phyloP scores from a whole-genome alignment of 176 grass and related monocot species.

The Aegilops longissima region DNA sequence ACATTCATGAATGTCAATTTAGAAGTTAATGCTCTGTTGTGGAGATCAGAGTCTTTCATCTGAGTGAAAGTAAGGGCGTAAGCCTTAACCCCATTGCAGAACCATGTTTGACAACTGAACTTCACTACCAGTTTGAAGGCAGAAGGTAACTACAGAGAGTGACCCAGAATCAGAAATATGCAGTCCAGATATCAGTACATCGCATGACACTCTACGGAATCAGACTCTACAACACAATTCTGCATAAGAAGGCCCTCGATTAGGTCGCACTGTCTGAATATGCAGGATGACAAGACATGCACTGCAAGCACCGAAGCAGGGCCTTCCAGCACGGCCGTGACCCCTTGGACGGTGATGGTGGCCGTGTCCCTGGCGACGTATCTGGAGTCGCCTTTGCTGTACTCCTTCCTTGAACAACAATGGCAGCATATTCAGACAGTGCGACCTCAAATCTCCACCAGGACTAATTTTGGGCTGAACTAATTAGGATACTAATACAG shows the following conservation, averaged over 20 bases:
- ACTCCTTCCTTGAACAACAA: constrained; percentile 71
- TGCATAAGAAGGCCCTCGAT: background rate
- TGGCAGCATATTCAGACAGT: no score
- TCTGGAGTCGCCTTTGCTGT: constrained; percentile 91
- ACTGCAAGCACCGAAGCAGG: constrained; percentile 81
- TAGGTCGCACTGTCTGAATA: no score
- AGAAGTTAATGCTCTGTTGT: background rate
- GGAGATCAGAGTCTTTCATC: background rate
- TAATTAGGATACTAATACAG: background rate
- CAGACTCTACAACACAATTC: background rate
- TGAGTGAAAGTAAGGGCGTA: background rate
- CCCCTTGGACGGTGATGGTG: constrained; percentile 73
- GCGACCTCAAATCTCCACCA: background rate
- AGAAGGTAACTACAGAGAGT: background rate
- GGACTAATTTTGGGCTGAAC: background rate
- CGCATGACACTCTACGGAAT: no score
- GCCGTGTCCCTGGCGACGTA: constrained; percentile 72
- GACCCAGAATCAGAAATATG: background rate
- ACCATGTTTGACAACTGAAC: background rate
- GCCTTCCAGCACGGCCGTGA: constrained; percentile 81
- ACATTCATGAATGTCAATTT: background rate
- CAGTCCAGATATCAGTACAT: background rate
- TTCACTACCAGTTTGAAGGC: background rate
- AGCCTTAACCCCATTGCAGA: background rate
- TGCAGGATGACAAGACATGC: constrained; percentile 30